Percentiles rank a stretch among this genome's conserved stretches.
phyloP scores from a whole-genome alignment of 768 basidiomycete species.

The Podaxis mareebaensis region DNA sequence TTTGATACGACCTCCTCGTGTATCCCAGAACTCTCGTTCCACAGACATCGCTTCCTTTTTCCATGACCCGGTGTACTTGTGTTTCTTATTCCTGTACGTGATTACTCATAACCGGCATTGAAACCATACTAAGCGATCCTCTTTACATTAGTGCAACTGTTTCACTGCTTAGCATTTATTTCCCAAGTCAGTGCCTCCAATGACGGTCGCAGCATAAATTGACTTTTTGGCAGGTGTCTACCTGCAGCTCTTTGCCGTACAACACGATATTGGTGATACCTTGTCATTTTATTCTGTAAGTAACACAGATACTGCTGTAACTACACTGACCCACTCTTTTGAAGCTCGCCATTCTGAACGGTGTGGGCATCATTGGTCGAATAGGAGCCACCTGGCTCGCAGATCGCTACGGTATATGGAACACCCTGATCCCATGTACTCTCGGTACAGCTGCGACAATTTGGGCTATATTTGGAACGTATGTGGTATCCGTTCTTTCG shows the following conservation, averaged over 20 bases:
- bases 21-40: constrained; percentile 4
- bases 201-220: not conserved
- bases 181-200: constrained; percentile 1
- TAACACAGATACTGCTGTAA: not conserved
- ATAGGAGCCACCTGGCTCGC: constrained; percentile 35
- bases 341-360: constrained; percentile 38
- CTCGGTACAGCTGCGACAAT: constrained; percentile 39
- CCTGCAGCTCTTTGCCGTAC: constrained; percentile 4
- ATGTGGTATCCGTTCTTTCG: constrained; percentile 16
- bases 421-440: constrained; percentile 35
- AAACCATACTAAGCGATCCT: not conserved
- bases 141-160: constrained; percentile 15
- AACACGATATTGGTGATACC: constrained; percentile 43
- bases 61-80: constrained; percentile 16
- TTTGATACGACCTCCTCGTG: constrained; percentile 13
- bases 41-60: constrained; percentile 15
- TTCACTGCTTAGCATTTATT: constrained; percentile 7
- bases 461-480: constrained; percentile 39
- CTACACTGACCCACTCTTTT: constrained; percentile 18
- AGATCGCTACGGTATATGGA: constrained; percentile 38
- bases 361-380: constrained; percentile 35
- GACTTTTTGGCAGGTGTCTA: not conserved
- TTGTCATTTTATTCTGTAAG: constrained; percentile 51
- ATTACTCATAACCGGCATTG: not conserved
- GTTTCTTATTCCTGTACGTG: constrained; percentile 9